Conservation (phyloP, 2,329 filamentous ascomycete genomes). For the Camillea tinctor region DNA sequence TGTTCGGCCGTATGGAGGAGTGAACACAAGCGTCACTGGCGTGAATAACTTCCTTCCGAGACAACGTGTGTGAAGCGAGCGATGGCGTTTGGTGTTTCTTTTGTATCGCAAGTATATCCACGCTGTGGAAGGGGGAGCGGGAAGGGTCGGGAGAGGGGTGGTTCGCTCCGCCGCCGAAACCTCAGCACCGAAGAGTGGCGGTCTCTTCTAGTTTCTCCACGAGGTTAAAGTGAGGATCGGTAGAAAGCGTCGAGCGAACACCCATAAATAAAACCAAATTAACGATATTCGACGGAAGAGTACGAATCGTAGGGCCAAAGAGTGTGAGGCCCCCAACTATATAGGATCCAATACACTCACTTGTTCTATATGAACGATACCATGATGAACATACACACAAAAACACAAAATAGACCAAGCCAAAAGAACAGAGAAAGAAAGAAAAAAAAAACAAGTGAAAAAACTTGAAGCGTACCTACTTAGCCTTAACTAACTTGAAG, state of each 20-base stretch:
- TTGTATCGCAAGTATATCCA: conserved; percentile 49
- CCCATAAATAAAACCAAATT: conserved; percentile 29
- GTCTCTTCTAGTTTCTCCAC: conserved; percentile 42
- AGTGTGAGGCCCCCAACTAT: conserved; percentile 25
- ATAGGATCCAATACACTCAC: conserved; percentile 25
- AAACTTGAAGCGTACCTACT: too few relatives aligned
- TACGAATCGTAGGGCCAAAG: conserved; percentile 16
- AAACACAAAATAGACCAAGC: conserved; percentile 9
- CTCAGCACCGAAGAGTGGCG: conserved; percentile 69
- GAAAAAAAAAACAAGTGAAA: background rate
- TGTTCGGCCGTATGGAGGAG: conserved; percentile 97
- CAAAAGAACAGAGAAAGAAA: conserved; percentile 3
- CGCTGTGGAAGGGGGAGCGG: conserved; percentile 38
- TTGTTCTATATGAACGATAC: conserved; percentile 30
- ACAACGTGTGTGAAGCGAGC: conserved; percentile 28
- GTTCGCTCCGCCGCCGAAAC: conserved; percentile 62
- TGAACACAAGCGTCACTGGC: conserved; percentile 39
- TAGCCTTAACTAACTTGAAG: background rate
- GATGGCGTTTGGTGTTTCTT: conserved; percentile 44
- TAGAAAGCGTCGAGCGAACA: conserved; percentile 63
- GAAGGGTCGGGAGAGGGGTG: conserved; percentile 47
- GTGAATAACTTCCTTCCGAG: conserved; percentile 12
- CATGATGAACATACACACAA: too few relatives aligned
- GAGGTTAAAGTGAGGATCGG: conserved; percentile 71
- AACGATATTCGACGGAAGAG: conserved; percentile 24